phyloP scores from a whole-genome alignment of 1,284 basidiomycete genomes.

The Cryptococcus sp. region DNA sequence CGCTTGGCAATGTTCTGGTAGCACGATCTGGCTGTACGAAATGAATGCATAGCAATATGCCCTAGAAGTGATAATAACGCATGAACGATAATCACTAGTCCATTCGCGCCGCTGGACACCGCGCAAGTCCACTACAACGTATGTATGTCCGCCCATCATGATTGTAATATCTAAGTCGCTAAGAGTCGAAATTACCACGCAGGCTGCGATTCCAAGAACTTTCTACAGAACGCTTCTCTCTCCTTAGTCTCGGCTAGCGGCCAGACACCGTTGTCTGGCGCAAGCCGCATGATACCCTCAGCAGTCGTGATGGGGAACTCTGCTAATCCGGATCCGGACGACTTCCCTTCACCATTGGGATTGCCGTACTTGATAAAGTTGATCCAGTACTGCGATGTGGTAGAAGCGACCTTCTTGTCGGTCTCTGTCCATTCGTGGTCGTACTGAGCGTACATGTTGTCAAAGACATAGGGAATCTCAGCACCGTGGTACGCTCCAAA shows the following conservation, averaged over 20 bases:
- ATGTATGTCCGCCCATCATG: too few species aligned
- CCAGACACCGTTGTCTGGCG: neutral
- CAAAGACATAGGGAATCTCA: slow-evolving; percentile 2
- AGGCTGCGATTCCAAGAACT: slow-evolving; percentile 1
- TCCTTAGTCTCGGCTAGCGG: neutral
- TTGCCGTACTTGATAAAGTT: slow-evolving; percentile 4
- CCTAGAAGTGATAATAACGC: too few species aligned
- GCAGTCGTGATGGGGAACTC: neutral
- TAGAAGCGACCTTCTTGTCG: neutral
- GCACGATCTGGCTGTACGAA: too few species aligned
- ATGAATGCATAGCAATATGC: too few species aligned
- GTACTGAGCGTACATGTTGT: slow-evolving; percentile 1
- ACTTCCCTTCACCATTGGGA: neutral
- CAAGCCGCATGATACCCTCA: slow-evolving; percentile 7
- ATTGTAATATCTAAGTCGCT: too few species aligned
- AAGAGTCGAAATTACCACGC: neutral
- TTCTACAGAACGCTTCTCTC: slow-evolving; percentile 2
- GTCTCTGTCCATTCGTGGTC: slow-evolving; percentile 1
- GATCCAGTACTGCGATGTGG: neutral
- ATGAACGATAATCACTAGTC: too few species aligned
- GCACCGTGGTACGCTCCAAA: slow-evolving; percentile 5
- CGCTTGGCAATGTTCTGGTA: too few species aligned
- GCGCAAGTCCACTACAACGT: too few species aligned
- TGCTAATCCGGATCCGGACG: neutral
- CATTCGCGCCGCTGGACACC: too few species aligned